Evolutionary conservation across 2,329 filamentous ascomycete species (phyloP).

Genomic region (Gremmenia infestans): DNA sequence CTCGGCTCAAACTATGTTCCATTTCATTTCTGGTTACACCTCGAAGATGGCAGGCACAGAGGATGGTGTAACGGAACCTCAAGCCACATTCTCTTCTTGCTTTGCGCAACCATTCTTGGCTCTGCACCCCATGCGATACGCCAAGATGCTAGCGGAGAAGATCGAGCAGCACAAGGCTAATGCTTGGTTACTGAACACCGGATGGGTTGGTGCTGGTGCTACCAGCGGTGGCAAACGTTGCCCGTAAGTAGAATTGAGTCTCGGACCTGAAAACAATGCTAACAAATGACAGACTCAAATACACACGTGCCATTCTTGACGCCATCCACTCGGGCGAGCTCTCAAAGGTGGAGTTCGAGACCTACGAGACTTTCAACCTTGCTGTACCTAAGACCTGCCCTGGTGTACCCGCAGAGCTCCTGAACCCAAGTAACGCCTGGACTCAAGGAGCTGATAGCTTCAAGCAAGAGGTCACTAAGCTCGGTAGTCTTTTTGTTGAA

Average conservation of each 20-base stretch:
- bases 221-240: constrained; percentile 92
- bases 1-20: constrained; percentile 97
- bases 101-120: constrained; percentile 99
- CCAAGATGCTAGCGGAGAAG: constrained; percentile 97
- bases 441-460: constrained; percentile 77
- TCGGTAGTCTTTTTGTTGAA: constrained; percentile 83
- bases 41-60: constrained; percentile 99
- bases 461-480: constrained; percentile 81
- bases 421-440: constrained; percentile 95
- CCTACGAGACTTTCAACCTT: constrained; percentile 94
- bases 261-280: constrained; percentile 2
- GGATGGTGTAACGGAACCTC: constrained; percentile 92
- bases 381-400: constrained; percentile 89
- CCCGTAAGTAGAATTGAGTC: constrained; percentile 44
- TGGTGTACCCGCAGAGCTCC: constrained; percentile 81
- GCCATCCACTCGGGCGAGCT: constrained; percentile 97
- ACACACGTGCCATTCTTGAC: constrained; percentile 96
- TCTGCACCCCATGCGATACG: constrained; percentile 98
- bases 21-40: constrained; percentile 99
- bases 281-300: constrained; percentile 60
- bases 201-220: constrained; percentile 90
- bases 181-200: constrained; percentile 97
- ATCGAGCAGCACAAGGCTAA: constrained; percentile 92
- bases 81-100: constrained; percentile 98
- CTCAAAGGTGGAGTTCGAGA: constrained; percentile 88